phyloP scores from a whole-genome alignment of 768 basidiomycete species.

The Lactarius sp. region DNA sequence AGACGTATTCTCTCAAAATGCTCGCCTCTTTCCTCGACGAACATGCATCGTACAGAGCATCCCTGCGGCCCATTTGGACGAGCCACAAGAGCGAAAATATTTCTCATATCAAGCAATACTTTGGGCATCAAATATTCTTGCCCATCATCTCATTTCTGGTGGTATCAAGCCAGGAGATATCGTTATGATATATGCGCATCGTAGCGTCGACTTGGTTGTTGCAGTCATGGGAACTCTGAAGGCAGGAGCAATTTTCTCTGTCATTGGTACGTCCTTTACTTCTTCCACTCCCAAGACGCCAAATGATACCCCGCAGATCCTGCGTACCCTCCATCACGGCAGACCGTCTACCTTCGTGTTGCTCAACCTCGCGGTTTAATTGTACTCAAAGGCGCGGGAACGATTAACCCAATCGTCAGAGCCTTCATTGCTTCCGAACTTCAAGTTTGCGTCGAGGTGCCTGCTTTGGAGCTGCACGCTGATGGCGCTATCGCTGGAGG shows the following conservation, averaged over 20 bases:
- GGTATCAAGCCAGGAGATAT: conserved; percentile 93
- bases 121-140: conserved; percentile 80
- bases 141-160: conserved; percentile 80
- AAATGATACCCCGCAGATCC: conserved; percentile 56
- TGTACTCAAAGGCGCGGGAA: conserved; percentile 86
- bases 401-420: conserved; percentile 72
- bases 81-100: conserved; percentile 47
- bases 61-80: conserved; percentile 36
- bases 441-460: conserved; percentile 84
- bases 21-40: conserved; percentile 69
- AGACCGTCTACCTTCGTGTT: conserved; percentile 89
- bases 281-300: conserved; percentile 4
- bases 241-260: conserved; percentile 94
- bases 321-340: conserved; percentile 90
- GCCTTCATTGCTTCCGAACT: conserved; percentile 76
- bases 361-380: conserved; percentile 89
- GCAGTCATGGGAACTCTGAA: conserved; percentile 97
- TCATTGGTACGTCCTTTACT: conserved; percentile 65
- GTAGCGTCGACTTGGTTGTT: conserved; percentile 93
- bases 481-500: conserved; percentile 69
- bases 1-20: conserved; percentile 89
- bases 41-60: conserved; percentile 84
- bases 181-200: conserved; percentile 95
- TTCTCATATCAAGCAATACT: conserved; percentile 82
- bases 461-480: conserved; percentile 72